Evolutionary conservation across 2,329 filamentous ascomycete species (phyloP).

Genomic region (Fusarium pseudocircinatum): DNA sequence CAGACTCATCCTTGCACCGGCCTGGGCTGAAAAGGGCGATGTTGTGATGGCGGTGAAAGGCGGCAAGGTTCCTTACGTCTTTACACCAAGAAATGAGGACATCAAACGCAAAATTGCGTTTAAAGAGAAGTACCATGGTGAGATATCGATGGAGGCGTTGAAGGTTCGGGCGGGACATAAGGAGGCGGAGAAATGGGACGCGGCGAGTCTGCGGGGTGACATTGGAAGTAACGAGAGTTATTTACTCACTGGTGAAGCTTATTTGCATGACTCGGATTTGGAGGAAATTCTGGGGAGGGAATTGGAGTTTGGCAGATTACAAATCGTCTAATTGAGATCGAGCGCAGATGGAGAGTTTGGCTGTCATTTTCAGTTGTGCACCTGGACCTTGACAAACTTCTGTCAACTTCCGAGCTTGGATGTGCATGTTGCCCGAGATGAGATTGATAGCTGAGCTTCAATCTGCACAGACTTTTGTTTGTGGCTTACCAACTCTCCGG

Average conservation of each 20-base stretch:
- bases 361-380: neutral
- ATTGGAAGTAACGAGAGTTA: neutral
- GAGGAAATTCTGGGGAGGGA: accelerated
- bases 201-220: neutral
- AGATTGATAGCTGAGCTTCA: neutral
- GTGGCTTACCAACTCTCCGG: neutral
- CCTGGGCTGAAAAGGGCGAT: neutral
- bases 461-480: neutral
- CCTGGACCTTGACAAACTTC: neutral
- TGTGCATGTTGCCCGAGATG: neutral
- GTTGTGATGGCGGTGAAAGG: neutral
- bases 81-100: neutral
- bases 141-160: neutral
- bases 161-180: neutral
- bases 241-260: neutral
- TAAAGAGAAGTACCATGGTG: neutral
- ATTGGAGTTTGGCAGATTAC: neutral
- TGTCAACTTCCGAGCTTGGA: neutral
- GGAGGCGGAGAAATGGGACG: neutral
- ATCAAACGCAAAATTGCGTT: neutral
- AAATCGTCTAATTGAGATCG: neutral
- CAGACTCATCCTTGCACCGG: neutral
- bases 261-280: neutral
- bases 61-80: neutral
- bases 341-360: neutral